phyloP scores from a whole-genome alignment of 805 yeast species.

The Kazachstania martiniae region DNA sequence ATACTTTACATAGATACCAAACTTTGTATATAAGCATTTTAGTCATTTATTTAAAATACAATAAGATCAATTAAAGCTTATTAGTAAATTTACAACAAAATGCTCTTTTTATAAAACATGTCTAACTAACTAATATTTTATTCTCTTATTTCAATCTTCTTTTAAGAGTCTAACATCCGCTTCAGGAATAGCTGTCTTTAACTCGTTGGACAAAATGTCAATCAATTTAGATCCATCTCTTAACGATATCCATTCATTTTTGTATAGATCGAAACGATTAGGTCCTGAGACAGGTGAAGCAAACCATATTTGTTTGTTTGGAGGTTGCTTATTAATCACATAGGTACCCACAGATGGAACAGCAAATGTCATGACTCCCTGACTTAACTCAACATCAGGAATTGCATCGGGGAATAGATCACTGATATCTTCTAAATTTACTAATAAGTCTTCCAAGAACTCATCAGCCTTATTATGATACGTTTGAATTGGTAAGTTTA shows the following conservation, averaged over 20 bases:
- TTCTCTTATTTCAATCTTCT: too few relatives aligned
- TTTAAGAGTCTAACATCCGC: too few relatives aligned
- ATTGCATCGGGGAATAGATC: slow-evolving; percentile 56
- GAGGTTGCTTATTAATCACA: slow-evolving; percentile 94
- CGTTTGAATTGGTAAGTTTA: slow-evolving; percentile 35
- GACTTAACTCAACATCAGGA: slow-evolving; percentile 54
- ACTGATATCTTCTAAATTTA: slow-evolving; percentile 54
- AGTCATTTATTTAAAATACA: too few relatives aligned
- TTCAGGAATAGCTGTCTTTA: slow-evolving; percentile 18
- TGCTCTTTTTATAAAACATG: too few relatives aligned
- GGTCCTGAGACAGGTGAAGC: slow-evolving; percentile 93
- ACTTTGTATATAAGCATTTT: too few relatives aligned
- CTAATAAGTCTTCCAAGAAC: slow-evolving; percentile 59
- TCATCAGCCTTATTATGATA: slow-evolving; percentile 58
- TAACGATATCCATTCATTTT: slow-evolving; percentile 68
- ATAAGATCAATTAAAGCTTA: too few relatives aligned
- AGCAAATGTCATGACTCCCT: slow-evolving; percentile 75
- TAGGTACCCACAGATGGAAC: slow-evolving; percentile 71
- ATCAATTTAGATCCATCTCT: slow-evolving; percentile 47
- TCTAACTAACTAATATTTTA: too few relatives aligned
- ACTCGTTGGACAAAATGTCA: slow-evolving; percentile 41
- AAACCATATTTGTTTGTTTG: slow-evolving; percentile 93
- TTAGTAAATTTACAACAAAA: too few relatives aligned
- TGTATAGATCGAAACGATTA: slow-evolving; percentile 64
- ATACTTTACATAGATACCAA: too few relatives aligned